Percentiles rank a stretch among this genome's conserved stretches.
These are phyloP conservation scores for Mucor indicus DNA, from an alignment of 371 early-diverging fungal species.

Conservation along the genomic window DNA sequence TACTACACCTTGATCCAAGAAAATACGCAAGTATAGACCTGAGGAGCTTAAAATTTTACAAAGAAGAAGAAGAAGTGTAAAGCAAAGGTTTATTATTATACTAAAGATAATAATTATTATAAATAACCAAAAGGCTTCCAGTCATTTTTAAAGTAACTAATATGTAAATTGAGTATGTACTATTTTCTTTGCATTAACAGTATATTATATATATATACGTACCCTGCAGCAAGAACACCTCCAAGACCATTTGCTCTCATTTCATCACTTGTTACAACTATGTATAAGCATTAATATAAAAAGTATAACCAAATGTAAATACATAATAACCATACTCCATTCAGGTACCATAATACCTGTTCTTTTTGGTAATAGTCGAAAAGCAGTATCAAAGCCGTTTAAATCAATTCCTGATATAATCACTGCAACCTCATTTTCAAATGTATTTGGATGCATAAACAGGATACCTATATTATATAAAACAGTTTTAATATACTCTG, in stretches of 20 bases:
- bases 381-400: constrained; percentile 36
- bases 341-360: constrained; percentile 54
- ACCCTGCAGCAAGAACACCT: constrained; percentile 52
- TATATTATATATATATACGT: background rate
- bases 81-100: too few species aligned
- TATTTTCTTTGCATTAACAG: background rate
- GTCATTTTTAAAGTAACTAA: constrained; percentile 23
- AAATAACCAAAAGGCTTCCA: constrained; percentile 26
- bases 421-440: constrained; percentile 24
- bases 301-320: background rate
- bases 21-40: too few species aligned
- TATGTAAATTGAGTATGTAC: background rate
- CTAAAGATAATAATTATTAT: too few species aligned
- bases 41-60: too few species aligned
- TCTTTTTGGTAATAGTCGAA: constrained; percentile 46
- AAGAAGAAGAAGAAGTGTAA: too few species aligned
- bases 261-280: constrained; percentile 38
- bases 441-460: constrained; percentile 36
- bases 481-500: background rate
- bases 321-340: constrained; percentile 31
- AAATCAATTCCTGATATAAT: constrained; percentile 43
- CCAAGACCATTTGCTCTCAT: constrained; percentile 46
- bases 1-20: too few species aligned
- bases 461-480: constrained; percentile 41
- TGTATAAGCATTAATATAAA: background rate